A percentile compares a stretch with the other conserved stretches of the same genome.
These are phyloP conservation scores for Phytopythium chamaehyphon DNA, from an alignment of 352 stramenopile genomes.

Conservation along the genomic window DNA sequence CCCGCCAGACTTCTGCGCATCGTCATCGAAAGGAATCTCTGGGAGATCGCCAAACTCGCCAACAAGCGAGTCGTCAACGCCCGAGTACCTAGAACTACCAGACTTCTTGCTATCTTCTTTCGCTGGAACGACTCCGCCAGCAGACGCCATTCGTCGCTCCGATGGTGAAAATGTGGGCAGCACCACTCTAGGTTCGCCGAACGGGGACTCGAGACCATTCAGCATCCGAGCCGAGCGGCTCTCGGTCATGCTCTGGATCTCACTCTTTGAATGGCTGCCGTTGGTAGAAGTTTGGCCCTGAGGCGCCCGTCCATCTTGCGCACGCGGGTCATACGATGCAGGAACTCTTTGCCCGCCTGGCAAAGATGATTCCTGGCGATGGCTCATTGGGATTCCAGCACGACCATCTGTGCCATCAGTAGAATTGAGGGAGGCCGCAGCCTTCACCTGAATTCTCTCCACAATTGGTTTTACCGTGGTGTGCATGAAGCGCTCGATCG, in stretches of 20 bases:
- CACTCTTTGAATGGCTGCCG: neutral
- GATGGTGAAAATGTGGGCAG: slow-evolving; percentile 6
- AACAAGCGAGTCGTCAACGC: neutral
- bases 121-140: neutral
- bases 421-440: neutral
- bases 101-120: slow-evolving; percentile 1
- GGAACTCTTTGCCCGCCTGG: no score
- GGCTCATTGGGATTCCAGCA: neutral
- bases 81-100: neutral
- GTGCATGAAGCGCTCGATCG: slow-evolving; percentile 81
- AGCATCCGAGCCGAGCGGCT: neutral
- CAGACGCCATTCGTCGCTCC: slow-evolving; percentile 3
- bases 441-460: slow-evolving; percentile 38
- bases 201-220: slow-evolving; percentile 6
- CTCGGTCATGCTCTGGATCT: neutral
- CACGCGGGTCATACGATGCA: no score
- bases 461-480: slow-evolving; percentile 78
- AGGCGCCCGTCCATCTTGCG: no score
- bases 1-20: neutral
- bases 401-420: neutral
- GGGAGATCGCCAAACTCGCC: neutral
- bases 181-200: neutral
- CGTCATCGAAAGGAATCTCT: slow-evolving; percentile 4
- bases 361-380: no score
- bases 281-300: no score